Base-by-base conservation (phyloP, 2,329 filamentous ascomycete genomes). In the Penicillium freii region DNA sequence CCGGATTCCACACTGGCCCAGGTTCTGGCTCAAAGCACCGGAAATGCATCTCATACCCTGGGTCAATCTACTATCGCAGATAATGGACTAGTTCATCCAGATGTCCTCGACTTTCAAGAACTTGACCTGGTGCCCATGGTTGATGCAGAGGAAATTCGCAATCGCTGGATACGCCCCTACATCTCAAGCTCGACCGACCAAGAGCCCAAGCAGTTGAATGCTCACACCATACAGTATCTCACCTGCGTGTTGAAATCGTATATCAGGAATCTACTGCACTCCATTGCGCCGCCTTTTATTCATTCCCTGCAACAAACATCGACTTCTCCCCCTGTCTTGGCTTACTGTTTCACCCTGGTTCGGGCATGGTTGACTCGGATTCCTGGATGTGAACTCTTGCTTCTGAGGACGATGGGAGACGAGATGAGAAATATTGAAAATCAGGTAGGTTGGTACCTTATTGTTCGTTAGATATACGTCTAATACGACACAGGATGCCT, bases 151-250 rank as follows among this genome's bases (percentile, higher is more conserved):
- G 58, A 67, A 33, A 70, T 72, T n/a, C 63, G 66, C 0, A 63
- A 71, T 51, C 61, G 66, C 39, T 71, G 69, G 69, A 39, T 71
- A 21, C 58, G 65, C 13, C 59, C 66, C 4, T 71, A 66, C 43
- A 48, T 67, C 4, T 33, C 68, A 1, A 46, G 64, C 5, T 56
- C 65, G 7, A 38, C 54, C 1, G 64, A 56, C 17, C 59, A 50
- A 40, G 51, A 66, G 27, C 66, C 58, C 4, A 71, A 69, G 49
- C 52, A 54, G 3, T 60, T 62, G 46, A 61, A 58, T 27, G 63
- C 58, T 23, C 65, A 60, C 15, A 68, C 68, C 3, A 44, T 69
- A 15, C 62, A 69, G 31, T 71, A 64, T 45, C 59, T 71, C 15
- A 60, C 62, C 1, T 54, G 63, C 10, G 51, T 70, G 4, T 49